Conservation (phyloP, 2,329 filamentous ascomycete species). For the Penicillium hesseltinei region DNA sequence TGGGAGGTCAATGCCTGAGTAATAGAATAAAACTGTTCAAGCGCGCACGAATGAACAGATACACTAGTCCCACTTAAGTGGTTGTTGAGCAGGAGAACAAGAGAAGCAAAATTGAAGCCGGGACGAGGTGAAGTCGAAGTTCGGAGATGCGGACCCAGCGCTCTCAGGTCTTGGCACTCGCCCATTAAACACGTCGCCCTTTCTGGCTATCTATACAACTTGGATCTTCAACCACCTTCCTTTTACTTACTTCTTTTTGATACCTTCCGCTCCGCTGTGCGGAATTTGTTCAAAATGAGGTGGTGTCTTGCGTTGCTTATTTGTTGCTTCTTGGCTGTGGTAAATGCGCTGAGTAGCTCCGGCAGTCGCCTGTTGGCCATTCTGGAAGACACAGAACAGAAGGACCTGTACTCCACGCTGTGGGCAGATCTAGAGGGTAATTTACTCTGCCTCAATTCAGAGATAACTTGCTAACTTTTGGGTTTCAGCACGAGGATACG, state of each 20-base stretch:
- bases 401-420: conserved; percentile 79
- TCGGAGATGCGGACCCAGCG: conserved; percentile 28
- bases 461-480: conserved; percentile 7
- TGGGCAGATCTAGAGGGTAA: conserved; percentile 50
- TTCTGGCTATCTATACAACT: conserved; percentile 31
- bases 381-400: conserved; percentile 77
- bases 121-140: conserved; percentile 33
- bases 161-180: conserved; percentile 38
- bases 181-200: conserved; percentile 47
- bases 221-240: conserved; percentile 16
- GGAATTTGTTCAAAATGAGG: conserved; percentile 61
- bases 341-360: conserved; percentile 71
- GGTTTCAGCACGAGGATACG: conserved; percentile 72
- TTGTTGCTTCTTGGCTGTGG: conserved; percentile 54
- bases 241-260: conserved; percentile 16
- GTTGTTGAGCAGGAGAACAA: conserved; percentile 3
- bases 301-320: conserved; percentile 70
- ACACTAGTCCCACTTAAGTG: conserved; percentile 7
- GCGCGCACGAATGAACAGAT: conserved; percentile 1
- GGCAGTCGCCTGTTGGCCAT: conserved; percentile 82
- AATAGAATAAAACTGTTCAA: conserved; percentile 1
- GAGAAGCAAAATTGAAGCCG: conserved; percentile 25
- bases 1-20: conserved; percentile 2
- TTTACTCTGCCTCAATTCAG: neutral
- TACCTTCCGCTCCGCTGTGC: conserved; percentile 32